Evolutionary conservation across 2,329 filamentous ascomycete genomes (phyloP).

Genomic region (Claviceps africana): DNA sequence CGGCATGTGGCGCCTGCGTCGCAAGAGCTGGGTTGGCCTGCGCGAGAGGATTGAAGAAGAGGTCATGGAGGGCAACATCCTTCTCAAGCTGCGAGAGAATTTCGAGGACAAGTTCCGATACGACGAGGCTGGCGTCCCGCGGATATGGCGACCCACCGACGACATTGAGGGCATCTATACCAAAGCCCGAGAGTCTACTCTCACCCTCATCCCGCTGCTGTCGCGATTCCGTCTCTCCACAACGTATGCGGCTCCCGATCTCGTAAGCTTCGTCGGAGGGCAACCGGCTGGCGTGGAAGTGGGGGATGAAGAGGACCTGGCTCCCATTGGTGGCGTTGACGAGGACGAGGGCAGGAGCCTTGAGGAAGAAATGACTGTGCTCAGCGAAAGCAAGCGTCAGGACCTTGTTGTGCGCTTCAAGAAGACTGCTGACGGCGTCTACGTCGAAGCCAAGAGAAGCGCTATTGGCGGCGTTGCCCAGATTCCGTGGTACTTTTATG

Average conservation of each 20-base stretch:
- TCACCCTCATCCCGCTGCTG: constrained; percentile 79
- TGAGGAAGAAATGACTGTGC: constrained; percentile 92
- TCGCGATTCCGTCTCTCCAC: constrained; percentile 67
- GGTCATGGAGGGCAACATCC: constrained; percentile 91
- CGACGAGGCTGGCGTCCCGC: constrained; percentile 82
- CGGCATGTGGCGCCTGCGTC: constrained; percentile 78
- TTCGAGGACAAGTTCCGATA: constrained; percentile 99
- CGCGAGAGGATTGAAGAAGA: constrained; percentile 89
- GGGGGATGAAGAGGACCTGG: constrained; percentile 79
- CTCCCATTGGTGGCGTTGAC: constrained; percentile 84
- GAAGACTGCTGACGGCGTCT: constrained; percentile 95
- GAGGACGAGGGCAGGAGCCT: constrained; percentile 89
- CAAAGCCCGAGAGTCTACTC: constrained; percentile 77
- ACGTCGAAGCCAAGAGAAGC: constrained; percentile 93
- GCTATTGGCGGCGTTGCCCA: constrained; percentile 92
- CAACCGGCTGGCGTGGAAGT: constrained; percentile 60
- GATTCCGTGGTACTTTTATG: constrained; percentile 90
- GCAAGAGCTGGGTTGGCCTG: constrained; percentile 89
- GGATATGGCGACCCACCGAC: constrained; percentile 92
- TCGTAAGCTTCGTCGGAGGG: constrained; percentile 69
- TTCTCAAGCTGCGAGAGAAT: constrained; percentile 91
- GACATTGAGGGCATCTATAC: constrained; percentile 96
- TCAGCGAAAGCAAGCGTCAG: constrained; percentile 78
- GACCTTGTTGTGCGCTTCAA: constrained; percentile 92
- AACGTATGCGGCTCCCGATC: constrained; percentile 64